Base-by-base conservation (phyloP, 1,284 basidiomycete species). In the Chalciporus sp. region DNA sequence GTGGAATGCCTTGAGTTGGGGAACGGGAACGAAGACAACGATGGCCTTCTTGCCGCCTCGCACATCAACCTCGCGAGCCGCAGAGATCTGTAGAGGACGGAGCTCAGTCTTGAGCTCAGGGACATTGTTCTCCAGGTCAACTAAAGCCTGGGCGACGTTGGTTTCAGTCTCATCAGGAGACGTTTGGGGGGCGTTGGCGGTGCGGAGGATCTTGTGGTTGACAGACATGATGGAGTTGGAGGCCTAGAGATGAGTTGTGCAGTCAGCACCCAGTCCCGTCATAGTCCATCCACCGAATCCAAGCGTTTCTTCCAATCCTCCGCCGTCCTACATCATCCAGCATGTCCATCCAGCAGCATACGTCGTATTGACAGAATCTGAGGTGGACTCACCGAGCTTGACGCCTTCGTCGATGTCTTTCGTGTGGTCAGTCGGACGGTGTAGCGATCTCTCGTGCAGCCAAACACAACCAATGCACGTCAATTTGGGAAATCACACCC, bases 11-110 rank as follows among this genome's bases (percentile, higher is more conserved):
- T 98, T 98, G 77, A 97, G 76, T 79, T 96, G 94, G 66, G 96
- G 95, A 57, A 98, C 90, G 61, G 97, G 97, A 55, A 99, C 95
- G 71, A 99, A 99, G 76, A 99, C 82, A 63, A 99, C 94, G 68
- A 99, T 96, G 51, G 97, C 97, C 84, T 98, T 99, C 85, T 98
- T 98, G 72, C 94, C 95, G 66, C 96, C 97, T 73, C 95, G 95
- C 69, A 99, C 96, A 74, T 99, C 97, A 68, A 99, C 90, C 80
- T 99, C 97, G 72, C 94, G 94, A 60, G 96, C 97, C 64, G 95
- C 92, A 65, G 94, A 96, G 78, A 99, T 97, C 75, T 98, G 95
- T 62, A 99, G 86, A 61, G 91, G 87, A 56, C 95, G 88, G 60
- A 99, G 88, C 82, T 99, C 97, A 58, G 84, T 72, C 89, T 98